Conservation (phyloP, 805 yeast species). For the Saccharomycopsis sp. region DNA sequence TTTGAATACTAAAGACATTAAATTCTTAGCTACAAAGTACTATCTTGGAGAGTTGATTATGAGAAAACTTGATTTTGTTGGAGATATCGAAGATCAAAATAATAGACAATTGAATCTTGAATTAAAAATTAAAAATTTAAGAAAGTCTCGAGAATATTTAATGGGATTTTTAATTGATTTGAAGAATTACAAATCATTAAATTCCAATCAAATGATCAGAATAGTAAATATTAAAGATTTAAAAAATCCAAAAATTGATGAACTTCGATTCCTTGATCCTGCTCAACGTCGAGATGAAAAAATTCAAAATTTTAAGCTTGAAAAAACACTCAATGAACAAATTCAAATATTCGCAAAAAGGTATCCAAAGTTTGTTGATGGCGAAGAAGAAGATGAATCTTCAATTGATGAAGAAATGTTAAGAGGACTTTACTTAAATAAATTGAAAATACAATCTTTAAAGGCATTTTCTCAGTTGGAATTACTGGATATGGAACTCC, state of each 20-base stretch:
- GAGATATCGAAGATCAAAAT: conserved; percentile 3
- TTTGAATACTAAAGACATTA: conserved; percentile 49
- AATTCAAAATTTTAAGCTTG: conserved; percentile 54
- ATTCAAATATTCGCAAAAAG: conserved; percentile 30
- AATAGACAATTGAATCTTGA: conserved; percentile 12
- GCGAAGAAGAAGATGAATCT: conserved; percentile 22
- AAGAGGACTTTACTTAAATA: conserved; percentile 45
- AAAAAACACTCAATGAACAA: conserved; percentile 39
- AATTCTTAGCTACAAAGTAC: conserved; percentile 49
- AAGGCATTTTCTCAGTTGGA: conserved; percentile 49
- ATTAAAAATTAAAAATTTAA: conserved; percentile 25
- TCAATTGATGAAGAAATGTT: conserved; percentile 52
- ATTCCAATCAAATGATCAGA: conserved; percentile 27
- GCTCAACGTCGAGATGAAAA: conserved; percentile 53
- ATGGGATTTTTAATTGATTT: conserved; percentile 36
- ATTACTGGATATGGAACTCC: conserved; percentile 51
- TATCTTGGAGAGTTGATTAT: conserved; percentile 36
- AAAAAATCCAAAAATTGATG: conserved; percentile 31
- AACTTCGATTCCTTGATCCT: conserved; percentile 28
- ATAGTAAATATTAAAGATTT: conserved; percentile 28
- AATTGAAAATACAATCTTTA: conserved; percentile 41
- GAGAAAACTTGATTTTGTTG: conserved; percentile 21
- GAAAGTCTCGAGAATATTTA: conserved; percentile 33
- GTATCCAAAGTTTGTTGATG: conserved; percentile 25
- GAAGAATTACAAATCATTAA: conserved; percentile 35